A percentile compares a stretch with the other conserved stretches of the same genome.
These are phyloP conservation scores for Daedaleopsis nitida DNA, from an alignment of 768 basidiomycete genomes.

Conservation along the genomic window DNA sequence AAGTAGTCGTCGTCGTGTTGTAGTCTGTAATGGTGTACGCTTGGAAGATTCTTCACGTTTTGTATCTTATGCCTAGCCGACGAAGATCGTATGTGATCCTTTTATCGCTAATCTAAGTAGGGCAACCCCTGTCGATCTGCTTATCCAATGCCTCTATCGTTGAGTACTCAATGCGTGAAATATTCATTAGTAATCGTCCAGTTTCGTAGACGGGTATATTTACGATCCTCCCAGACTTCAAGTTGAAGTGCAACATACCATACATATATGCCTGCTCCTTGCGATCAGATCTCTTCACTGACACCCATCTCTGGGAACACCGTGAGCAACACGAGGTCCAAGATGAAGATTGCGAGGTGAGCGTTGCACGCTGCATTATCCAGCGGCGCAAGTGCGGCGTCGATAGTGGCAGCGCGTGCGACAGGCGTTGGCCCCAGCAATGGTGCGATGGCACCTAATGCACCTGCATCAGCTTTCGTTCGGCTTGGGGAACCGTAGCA, in stretches of 20 bases:
- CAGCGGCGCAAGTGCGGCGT: slow-evolving; percentile 60
- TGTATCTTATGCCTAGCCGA: slow-evolving; percentile 4
- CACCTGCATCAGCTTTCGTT: background rate
- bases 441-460: slow-evolving; percentile 45
- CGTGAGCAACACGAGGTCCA: slow-evolving; percentile 71
- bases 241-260: background rate
- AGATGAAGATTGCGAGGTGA: slow-evolving; percentile 71
- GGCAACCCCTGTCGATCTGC: background rate
- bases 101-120: slow-evolving; percentile 4
- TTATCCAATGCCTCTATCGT: background rate
- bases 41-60: slow-evolving; percentile 12
- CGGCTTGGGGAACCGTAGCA: background rate
- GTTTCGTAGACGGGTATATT: slow-evolving; percentile 1
- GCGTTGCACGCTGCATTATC: slow-evolving; percentile 70
- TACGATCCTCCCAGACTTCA: background rate
- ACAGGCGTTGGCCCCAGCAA: slow-evolving; percentile 57
- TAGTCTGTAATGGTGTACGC: slow-evolving; percentile 19
- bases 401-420: slow-evolving; percentile 42
- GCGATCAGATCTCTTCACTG: slow-evolving; percentile 14
- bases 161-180: background rate
- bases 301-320: slow-evolving; percentile 80
- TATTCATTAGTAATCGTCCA: background rate
- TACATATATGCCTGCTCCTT: background rate
- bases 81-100: background rate
- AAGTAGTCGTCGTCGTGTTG: too few relatives aligned